Base-by-base conservation (phyloP, 1,139 yeast species). In the Hyphopichia khmerensis region DNA sequence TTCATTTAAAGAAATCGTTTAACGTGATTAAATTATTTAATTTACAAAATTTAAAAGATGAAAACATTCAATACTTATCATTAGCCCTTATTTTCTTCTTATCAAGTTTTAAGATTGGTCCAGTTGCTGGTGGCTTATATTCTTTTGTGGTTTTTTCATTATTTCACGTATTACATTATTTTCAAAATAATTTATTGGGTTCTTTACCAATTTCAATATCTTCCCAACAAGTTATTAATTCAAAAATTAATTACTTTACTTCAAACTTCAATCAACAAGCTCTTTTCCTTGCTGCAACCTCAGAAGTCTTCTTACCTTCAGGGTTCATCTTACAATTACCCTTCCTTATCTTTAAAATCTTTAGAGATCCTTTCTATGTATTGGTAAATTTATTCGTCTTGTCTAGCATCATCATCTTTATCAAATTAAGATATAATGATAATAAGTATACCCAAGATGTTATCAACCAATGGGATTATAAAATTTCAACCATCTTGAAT, bases 141-240 rank as follows among this genome's bases (percentile, higher is more conserved):
- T 76, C 85, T 19, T 82, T 78, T 45, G 64, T 71, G 4, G 75
- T 81, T 9, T 82, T 74, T 57, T 77, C 84, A 1, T 48, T 77
- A 3, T 82, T 82, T 65, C 87, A 82, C 60, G 62, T 75, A 17
- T 59, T 80, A 47, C 68, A 71, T 31, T 82, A 81, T 59, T 71
- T 78, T 56, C 75, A 71, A 41, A 51, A 56, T 37, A 59, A 62
- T 42, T 46, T 65, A 31, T 53, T 65, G 35, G 46, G 49, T 11
- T 48, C 55, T 14, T 50, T 57, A 16, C 57, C 67, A 9, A 38
- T 57, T 13, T 43, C 48, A 14, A 40, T 60, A 14, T 45, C 46
- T 7, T 29, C 45, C 7, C 63, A 64, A 46, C 64, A 62, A 40
- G 32, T 38, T 5, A 42, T 62, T 34, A 61, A 56, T 42, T 43